Conservation (phyloP, 441 rosid species). For the Sinapis alba region DNA sequence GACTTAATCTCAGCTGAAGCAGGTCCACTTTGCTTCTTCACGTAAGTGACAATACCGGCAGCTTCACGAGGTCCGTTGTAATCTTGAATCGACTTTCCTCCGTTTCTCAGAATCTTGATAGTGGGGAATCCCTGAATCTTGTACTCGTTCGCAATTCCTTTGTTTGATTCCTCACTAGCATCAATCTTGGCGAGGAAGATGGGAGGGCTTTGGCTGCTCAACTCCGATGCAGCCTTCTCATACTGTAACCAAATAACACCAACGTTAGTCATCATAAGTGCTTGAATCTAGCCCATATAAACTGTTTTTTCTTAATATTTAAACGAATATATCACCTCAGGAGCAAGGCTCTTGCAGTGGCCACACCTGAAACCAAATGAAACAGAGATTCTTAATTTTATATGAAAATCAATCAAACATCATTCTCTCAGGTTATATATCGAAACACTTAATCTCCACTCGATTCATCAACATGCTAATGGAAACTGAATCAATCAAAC, state of each 20-base stretch:
- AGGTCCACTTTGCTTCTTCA: slow-evolving; percentile 90
- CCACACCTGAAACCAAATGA: slow-evolving; percentile 69
- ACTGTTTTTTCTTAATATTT: neutral
- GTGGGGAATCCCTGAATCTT: slow-evolving; percentile 86
- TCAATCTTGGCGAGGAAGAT: slow-evolving; percentile 78
- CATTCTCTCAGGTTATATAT: neutral
- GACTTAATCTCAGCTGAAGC: slow-evolving; percentile 81
- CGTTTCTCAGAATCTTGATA: slow-evolving; percentile 75
- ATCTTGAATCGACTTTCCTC: slow-evolving; percentile 77
- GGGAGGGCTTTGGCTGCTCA: slow-evolving; percentile 68
- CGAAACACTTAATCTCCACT: neutral
- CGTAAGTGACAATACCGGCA: slow-evolving; percentile 73
- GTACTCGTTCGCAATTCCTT: slow-evolving; percentile 53
- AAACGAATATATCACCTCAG: slow-evolving; percentile 57
- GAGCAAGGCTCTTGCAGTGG: slow-evolving; percentile 87
- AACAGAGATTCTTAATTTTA: neutral
- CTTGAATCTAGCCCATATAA: neutral
- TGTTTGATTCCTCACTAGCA: slow-evolving; percentile 75
- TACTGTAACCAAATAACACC: slow-evolving; percentile 48
- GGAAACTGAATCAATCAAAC: neutral
- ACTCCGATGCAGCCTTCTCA: slow-evolving; percentile 80
- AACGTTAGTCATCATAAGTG: neutral
- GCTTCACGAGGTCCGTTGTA: slow-evolving; percentile 95
- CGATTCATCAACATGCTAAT: neutral
- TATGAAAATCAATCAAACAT: neutral